Evolutionary conservation across 192 early-diverging fungal species (phyloP), one percentile per base, ranked within the genome.

Genomic region (Entomortierella parvispora): DNA sequence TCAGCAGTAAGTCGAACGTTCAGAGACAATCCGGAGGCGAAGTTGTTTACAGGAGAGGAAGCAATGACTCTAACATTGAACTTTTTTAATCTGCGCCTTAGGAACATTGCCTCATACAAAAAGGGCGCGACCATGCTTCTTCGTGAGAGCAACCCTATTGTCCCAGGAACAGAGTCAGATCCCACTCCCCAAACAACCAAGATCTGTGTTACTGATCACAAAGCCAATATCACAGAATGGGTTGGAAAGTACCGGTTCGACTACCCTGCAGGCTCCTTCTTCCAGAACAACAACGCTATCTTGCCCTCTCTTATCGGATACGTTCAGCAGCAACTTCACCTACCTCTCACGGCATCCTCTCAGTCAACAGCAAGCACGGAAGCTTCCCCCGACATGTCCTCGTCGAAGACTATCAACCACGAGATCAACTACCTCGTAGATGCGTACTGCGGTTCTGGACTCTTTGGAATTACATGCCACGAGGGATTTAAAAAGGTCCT

Each of bases 401-500:
- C 54, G 20, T 60, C 62, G 1, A 46, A 58, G 11, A 62, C 29
- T 11, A 42, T 69, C 52, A 52, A 64, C 46, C 64, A 83, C 48
- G 78, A 62, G 42, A 80, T 86, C 33, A 66, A 57, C 44, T 83
- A 83, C 49, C 80, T 91, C 22, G 84, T 92, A 26, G 91, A 92
- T 58, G 88, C 91, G 0, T 92, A 91, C 74, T 92, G 91, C 68
- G 91, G 91, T 11, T 85, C 91, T 1, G 91, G 91, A 10, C 67
- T 92, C 23, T 92, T 92, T 82, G 89, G 86, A 4, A 84, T 92
- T 28, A 81, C 89, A 1, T 90, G 87, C 58, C 80, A 84, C 23
- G 58, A 71, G 17, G 84, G 81, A 10, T 92, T 91, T 63, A 80
- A 87, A 48, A 82, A 82, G 32, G 89, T 90, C 10, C 61, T 90